Base-by-base conservation (phyloP, 2,329 filamentous ascomycete species). In the Amesomyces nigricolor region DNA sequence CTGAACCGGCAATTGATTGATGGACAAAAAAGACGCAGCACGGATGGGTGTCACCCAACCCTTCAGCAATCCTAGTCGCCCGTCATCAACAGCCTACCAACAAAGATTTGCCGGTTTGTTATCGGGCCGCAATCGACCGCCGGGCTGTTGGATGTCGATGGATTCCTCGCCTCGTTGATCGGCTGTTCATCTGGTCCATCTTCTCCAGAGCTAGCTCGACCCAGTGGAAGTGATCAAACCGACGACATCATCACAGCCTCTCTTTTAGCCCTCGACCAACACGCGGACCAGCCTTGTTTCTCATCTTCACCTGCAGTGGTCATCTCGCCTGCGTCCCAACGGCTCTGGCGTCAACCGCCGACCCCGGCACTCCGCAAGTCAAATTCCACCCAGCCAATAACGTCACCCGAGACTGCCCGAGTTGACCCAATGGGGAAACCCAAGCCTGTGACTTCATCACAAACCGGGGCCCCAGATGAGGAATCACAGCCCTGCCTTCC, bases 361-460 rank as follows among this genome's bases (percentile, higher is more conserved):
- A 19, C 58, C 61, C 61, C 54, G 61, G 57, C 39, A 43, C 42
- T 51, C 51, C 57, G 54, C 56, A 58, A 42, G 48, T 19, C 47
- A 46, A 61, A 53, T 62, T 52, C 49, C 62, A 63, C 62, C 62
- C 52, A 49, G 37, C 62, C 57, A 62, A 62, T 61, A 19, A 49
- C 39, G 51, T 49, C 16, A 30, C 17, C 38, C 35, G 50, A 54
- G 52, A 37, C n/a, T 29, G 47, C 43, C 29, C 26, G 49, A 53
- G 39, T 47, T 57, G 42, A 39, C 59, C 61, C 50, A 61, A 60
- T 53, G 37, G 51, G 58, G 56, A 56, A 62, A 59, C 43, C 50
- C 9, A 10, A 54, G 40, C 39, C 11, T 50, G 26, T 43, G 51
- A 30, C 44, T 9, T 47, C 37, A 16, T 32, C 29, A 26, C 37